Base-by-base conservation (phyloP, 768 basidiomycete species). In the Amanita exitialis region DNA sequence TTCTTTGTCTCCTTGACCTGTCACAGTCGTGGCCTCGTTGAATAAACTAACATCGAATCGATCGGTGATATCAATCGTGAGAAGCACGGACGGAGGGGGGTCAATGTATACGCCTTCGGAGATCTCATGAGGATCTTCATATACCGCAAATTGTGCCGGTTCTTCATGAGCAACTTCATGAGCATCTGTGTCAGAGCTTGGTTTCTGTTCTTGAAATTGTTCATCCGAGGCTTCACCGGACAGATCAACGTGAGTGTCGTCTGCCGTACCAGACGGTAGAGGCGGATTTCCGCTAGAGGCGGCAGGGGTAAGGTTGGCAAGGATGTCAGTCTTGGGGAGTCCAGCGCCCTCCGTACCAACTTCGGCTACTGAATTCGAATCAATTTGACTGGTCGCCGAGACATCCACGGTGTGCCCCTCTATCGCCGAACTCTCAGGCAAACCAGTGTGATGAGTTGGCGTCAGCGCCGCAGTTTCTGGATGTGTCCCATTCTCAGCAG, bases 21-120 rank as follows among this genome's bases (percentile, higher is more conserved):
- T 20, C 57, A 53, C 38, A 65, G 61, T 52, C 56, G 64, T 32
- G 53, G 61, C 18, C 43, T 73, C 71, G 59, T 80, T 86, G 66
- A 85, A 86, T 42, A 84, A 65, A 49, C 67, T 75, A 54, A 72
- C 69, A 28, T 71, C 64, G 35, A 64, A 56, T 16, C 67, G 69
- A 43, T 69, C 69, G 34, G 63, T 64, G 37, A 65, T 57, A 51
- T 68, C 59, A 30, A 77, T 57, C 32, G 74, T 69, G 30, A 86
- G 61, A 32, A 86, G 66, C 39, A 86, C 82, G 13, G 83, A 72
- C 10, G 86, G 86, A 23, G 86, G 86, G 25, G 83, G 81, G 53
- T 86, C 85, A 47, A 85, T 84, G 62, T 80, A 86, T 42, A 84
- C 79, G 25, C 78, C 85, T 59, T 80, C 79, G 21, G 76, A 79